Base-by-base conservation (phyloP, 371 early-diverging fungal species). In the Lichtheimia ramosa region DNA sequence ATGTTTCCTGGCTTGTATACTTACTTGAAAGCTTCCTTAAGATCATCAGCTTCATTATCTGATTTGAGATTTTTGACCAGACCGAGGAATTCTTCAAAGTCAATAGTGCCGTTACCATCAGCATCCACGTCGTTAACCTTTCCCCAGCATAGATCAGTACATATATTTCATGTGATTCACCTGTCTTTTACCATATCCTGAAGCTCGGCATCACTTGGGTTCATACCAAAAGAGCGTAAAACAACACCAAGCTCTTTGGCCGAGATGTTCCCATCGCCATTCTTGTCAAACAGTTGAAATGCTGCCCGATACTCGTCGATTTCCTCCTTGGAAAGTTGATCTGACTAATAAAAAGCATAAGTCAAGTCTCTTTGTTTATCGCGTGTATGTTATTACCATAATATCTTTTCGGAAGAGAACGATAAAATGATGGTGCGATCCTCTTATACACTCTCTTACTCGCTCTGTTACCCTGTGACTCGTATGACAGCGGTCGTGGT, bases 91-190 rank as follows among this genome's bases (percentile, higher is more conserved):
- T 96, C 96, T 51, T 88, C 77, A 65, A 95, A 95, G 73, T 96
- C 97, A 63, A 96, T 91, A 54, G 83, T 91, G 58, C 95, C 95
- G 71, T 94, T 92, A 62, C 93, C 92, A 80, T 95, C 92, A 49
- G 92, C 88, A 78, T 96, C 97, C 27, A 94, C 92, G 69, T 95
- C 91, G 73, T 88, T 90, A 64, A 97, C 89, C 79, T 78, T 48
- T 12, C 28, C 12, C 43, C 12, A 54, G n/a, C 5, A 16, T 20
- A 16, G 28, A 42, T 48, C 54, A 42, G 8, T n/a, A 43, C 18
- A 18, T 2, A 20, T 23, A 43, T 58, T 18, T 23, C 39, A 14
- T 23, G 13, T 49, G 20, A 13, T 3, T 54, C 25, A 40, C 48
- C 48, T 40, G 39, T 40, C 41, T 41, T 27, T 8, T 67, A 77